These are phyloP conservation scores for Metschnikowia corniflorae DNA, from an alignment of 805 yeast genomes.

Conservation along the genomic window DNA sequence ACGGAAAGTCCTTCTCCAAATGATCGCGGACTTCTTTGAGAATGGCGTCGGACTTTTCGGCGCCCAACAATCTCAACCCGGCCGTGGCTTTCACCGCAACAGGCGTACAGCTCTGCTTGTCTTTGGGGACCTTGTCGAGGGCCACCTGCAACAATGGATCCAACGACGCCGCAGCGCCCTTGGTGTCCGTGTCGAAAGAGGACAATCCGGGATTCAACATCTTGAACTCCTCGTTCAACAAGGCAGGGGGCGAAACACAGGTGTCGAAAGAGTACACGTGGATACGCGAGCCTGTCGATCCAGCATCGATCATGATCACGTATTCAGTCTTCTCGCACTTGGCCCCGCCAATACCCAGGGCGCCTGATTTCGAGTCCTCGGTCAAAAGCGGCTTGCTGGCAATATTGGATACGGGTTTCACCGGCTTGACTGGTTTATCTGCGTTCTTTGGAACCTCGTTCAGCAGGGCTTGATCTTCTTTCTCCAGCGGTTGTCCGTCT, in stretches of 20 bases:
- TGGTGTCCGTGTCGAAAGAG: slow-evolving; percentile 72
- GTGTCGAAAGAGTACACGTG: slow-evolving; percentile 91
- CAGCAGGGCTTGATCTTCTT: not conserved
- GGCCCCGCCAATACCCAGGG: not conserved
- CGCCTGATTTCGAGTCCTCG: not conserved
- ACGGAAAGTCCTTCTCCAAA: slow-evolving; percentile 79
- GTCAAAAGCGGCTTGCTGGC: not conserved
- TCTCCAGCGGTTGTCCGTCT: not conserved
- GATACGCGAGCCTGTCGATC: slow-evolving; percentile 94
- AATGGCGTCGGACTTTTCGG: slow-evolving; percentile 65
- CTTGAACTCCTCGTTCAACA: slow-evolving; percentile 75
- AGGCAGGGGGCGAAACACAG: slow-evolving; percentile 78
- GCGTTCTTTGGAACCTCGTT: slow-evolving; percentile 1
- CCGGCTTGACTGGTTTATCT: not conserved
- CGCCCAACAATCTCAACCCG: slow-evolving; percentile 84
- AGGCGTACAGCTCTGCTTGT: slow-evolving; percentile 77
- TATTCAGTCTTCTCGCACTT: slow-evolving; percentile 49
- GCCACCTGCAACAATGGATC: slow-evolving; percentile 81
- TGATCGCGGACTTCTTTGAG: slow-evolving; percentile 73
- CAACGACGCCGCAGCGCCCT: slow-evolving; percentile 85
- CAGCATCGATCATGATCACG: slow-evolving; percentile 96
- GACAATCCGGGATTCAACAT: slow-evolving; percentile 94
- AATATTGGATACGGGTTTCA: not conserved
- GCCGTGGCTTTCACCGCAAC: slow-evolving; percentile 98
- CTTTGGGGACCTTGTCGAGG: slow-evolving; percentile 68